Evolutionary conservation across 805 yeast species (phyloP).

Genomic region (Lipomyces starkeyi): DNA sequence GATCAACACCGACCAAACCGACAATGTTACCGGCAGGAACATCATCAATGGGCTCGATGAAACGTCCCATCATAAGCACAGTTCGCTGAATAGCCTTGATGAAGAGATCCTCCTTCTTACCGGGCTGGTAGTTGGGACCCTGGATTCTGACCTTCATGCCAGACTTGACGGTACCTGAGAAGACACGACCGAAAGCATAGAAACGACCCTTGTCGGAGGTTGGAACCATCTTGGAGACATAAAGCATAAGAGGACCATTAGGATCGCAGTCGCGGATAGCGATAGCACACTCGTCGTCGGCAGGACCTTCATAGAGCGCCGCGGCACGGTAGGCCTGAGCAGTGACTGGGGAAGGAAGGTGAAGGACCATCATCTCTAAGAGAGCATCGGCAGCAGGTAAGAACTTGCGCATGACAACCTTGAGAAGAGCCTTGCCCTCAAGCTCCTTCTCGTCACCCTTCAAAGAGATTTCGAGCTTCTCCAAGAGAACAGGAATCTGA

Average conservation of each 20-base stretch:
- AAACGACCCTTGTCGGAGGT: conserved; percentile 99
- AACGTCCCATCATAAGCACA: conserved; percentile 99
- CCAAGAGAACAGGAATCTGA: conserved; percentile 88
- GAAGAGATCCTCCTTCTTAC: conserved; percentile 97
- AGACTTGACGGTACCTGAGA: conserved; percentile 98
- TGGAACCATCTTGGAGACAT: conserved; percentile 99
- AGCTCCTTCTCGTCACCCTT: conserved; percentile 97
- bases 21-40: conserved; percentile 99
- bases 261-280: conserved; percentile 99
- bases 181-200: conserved; percentile 99
- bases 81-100: conserved; percentile 98
- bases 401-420: conserved; percentile 99
- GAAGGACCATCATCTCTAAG: conserved; percentile 97
- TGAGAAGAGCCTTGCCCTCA: conserved; percentile 97
- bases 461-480: conserved; percentile 90
- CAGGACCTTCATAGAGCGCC: conserved; percentile 98
- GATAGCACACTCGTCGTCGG: conserved; percentile 79
- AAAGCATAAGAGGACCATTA: conserved; percentile 95
- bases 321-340: conserved; percentile 99
- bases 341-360: conserved; percentile 99
- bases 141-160: conserved; percentile 99
- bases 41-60: conserved; percentile 97
- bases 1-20: conserved; percentile 99
- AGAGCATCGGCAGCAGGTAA: conserved; percentile 99
- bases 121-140: conserved; percentile 99